Evolutionary conservation across 2,329 filamentous ascomycete species (phyloP).

Genomic region (Alternaria triticina): DNA sequence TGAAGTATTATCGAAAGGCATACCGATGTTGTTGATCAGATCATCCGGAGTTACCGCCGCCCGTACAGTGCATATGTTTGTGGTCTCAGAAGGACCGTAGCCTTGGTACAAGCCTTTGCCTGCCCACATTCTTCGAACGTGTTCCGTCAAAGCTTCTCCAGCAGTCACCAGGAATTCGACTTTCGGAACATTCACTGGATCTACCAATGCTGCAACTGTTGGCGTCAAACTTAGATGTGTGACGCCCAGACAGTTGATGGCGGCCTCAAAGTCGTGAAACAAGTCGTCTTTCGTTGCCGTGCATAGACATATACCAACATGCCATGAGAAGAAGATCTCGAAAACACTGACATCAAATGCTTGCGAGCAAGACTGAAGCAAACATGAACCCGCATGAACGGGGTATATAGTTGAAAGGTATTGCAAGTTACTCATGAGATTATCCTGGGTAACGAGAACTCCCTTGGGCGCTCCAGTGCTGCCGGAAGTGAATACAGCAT

Average conservation of each 20-base stretch:
- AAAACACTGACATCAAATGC: constrained; percentile 89
- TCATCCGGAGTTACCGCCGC: constrained; percentile 63
- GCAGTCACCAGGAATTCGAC: constrained; percentile 81
- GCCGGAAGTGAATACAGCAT: constrained; percentile 83
- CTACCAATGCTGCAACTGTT: constrained; percentile 78
- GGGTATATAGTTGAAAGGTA: constrained; percentile 72
- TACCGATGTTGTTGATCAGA: constrained; percentile 77
- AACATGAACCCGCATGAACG: constrained; percentile 57
- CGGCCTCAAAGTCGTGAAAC: constrained; percentile 72
- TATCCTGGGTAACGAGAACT: constrained; percentile 76
- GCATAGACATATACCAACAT: constrained; percentile 78
- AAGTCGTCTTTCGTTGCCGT: constrained; percentile 75
- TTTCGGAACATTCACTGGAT: constrained; percentile 69
- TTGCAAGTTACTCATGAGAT: constrained; percentile 77
- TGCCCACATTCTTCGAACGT: constrained; percentile 74
- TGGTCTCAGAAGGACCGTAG: constrained; percentile 85
- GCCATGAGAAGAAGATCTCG: constrained; percentile 88
- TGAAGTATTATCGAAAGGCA: constrained; percentile 76
- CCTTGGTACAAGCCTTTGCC: constrained; percentile 72
- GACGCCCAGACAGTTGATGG: constrained; percentile 67
- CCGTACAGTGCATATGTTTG: constrained; percentile 83
- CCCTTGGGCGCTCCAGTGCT: constrained; percentile 83
- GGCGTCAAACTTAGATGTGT: constrained; percentile 88
- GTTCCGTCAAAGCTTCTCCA: constrained; percentile 78
- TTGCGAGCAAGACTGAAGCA: constrained; percentile 83